These are phyloP conservation scores for Trichoderma atroviride DNA, from an alignment of 2,329 filamentous ascomycete species.

Conservation along the genomic window DNA sequence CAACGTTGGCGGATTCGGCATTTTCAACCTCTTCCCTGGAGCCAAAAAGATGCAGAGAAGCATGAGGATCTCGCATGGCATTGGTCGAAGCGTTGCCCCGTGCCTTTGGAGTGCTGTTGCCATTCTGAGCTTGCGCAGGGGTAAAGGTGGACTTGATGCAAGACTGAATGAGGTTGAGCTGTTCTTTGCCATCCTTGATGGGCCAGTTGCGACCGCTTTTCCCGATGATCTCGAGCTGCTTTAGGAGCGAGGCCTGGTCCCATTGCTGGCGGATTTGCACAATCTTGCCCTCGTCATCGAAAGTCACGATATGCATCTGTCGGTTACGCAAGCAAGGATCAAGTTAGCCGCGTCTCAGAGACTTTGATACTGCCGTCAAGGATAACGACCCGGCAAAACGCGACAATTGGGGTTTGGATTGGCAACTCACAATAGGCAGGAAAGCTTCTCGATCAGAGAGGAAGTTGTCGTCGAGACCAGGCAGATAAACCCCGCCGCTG, in stretches of 20 bases:
- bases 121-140: conserved; percentile 40
- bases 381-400: not conserved
- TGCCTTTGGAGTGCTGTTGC: conserved; percentile 39
- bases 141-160: conserved; percentile 53
- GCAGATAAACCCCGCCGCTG: conserved; percentile 84
- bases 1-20: conserved; percentile 49
- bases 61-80: conserved; percentile 64
- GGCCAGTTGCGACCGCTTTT: conserved; percentile 92
- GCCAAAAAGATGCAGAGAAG: conserved; percentile 74
- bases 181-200: conserved; percentile 83
- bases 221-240: conserved; percentile 92
- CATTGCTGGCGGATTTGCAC: conserved; percentile 85
- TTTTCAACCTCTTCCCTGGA: conserved; percentile 65
- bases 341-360: conserved; percentile 25
- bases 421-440: conserved; percentile 74
- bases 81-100: conserved; percentile 58
- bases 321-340: not conserved
- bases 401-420: not conserved
- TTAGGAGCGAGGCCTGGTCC: conserved; percentile 93
- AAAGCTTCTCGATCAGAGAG: conserved; percentile 78
- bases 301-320: conserved; percentile 85
- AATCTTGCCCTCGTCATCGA: conserved; percentile 77
- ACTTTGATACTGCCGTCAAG: too few species aligned
- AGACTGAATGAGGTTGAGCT: conserved; percentile 72
- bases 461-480: conserved; percentile 92